Base-by-base conservation (phyloP, 139 green algal species). In the Chlorella vulgaris region DNA sequence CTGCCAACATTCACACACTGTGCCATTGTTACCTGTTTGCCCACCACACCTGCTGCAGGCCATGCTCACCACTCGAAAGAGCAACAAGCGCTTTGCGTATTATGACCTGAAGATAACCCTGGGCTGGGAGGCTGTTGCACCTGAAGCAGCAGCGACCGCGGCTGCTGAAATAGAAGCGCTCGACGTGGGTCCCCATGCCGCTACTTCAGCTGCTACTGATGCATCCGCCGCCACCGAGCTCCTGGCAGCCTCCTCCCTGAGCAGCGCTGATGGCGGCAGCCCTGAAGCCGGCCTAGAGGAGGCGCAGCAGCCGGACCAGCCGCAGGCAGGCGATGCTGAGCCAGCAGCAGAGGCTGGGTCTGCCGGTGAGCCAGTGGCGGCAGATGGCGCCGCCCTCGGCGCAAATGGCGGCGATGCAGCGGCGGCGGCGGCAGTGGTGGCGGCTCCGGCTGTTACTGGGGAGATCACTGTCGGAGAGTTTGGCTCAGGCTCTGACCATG, bases 81-180 rank as follows among this genome's bases (percentile, higher is more conserved):
- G 90, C 63, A 93, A 91, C 79, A 97, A 95, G 84, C 91, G 90
- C 60, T 92, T 95, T 67, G 91, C 86, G 1, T 81, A 93, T 22
- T 96, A 91, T 63, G 93, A 97, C 73, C 36, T 96, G 13, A 89
- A 85, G 3, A 21, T 97, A 0, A 87, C 88, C 0, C 69, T 95
- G n/a, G 81, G 62, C 31, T 97, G 92, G 92, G 80, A 91, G 61
- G 85, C 71, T 0, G 74, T 47, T 88, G 77, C 19, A 28, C 47
- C 73, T 28, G 61, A 87, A 18, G 62, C 66, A 76, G 78, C 40
- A 71, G 66, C 29, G 22, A 29, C 43, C 26, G 58, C 69, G 21
- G 68, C n/a, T 7, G 76, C 40, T 42, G n/a, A n/a, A n/a, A n/a
- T n/a, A n/a, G n/a, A n/a, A n/a, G n/a, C n/a, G n/a, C n/a, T n/a